Evolutionary conservation across 2,329 filamentous ascomycete species (phyloP).

Genomic region (Tympanopsis confertula): DNA sequence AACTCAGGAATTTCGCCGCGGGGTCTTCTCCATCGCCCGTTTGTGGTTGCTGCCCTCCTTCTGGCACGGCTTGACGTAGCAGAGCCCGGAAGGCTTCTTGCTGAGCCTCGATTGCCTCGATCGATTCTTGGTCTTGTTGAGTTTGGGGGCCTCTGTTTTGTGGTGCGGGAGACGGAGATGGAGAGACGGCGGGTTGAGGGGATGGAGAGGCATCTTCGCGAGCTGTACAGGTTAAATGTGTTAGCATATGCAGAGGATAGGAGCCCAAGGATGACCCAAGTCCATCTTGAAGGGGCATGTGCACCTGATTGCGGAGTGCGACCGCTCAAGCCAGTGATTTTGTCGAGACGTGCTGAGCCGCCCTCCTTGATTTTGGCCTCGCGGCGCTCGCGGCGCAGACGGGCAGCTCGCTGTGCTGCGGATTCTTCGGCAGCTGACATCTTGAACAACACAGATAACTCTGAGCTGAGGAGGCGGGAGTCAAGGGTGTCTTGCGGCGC

Average conservation of each 20-base stretch:
- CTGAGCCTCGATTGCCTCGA: slow-evolving; percentile 21
- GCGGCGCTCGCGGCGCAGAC: slow-evolving; percentile 49
- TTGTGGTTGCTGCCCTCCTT: slow-evolving; percentile 15
- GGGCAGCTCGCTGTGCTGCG: slow-evolving; percentile 36
- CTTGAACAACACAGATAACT: slow-evolving; percentile 8
- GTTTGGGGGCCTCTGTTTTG: neutral
- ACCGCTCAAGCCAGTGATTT: slow-evolving; percentile 49
- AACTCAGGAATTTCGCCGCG: slow-evolving; percentile 39
- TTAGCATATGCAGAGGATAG: slow-evolving; percentile 1
- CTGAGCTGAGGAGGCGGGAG: slow-evolving; percentile 11
- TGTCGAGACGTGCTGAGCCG: slow-evolving; percentile 45
- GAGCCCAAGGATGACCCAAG: slow-evolving; percentile 3
- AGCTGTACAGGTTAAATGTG: slow-evolving; percentile 3
- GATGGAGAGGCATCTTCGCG: slow-evolving; percentile 4
- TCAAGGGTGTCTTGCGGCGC: too few species aligned
- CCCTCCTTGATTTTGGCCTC: slow-evolving; percentile 49
- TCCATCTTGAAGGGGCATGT: too few species aligned
- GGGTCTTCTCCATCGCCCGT: slow-evolving; percentile 30
- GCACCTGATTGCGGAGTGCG: slow-evolving; percentile 25
- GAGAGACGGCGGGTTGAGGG: slow-evolving; percentile 3
- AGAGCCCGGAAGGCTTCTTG: slow-evolving; percentile 27
- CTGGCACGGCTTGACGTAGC: slow-evolving; percentile 15
- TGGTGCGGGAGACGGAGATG: slow-evolving; percentile 4
- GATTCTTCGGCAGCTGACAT: slow-evolving; percentile 22
- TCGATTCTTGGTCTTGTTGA: slow-evolving; percentile 8